Conservation (phyloP, 305 asterid genomes). For the Fraxinus angustifolia region DNA sequence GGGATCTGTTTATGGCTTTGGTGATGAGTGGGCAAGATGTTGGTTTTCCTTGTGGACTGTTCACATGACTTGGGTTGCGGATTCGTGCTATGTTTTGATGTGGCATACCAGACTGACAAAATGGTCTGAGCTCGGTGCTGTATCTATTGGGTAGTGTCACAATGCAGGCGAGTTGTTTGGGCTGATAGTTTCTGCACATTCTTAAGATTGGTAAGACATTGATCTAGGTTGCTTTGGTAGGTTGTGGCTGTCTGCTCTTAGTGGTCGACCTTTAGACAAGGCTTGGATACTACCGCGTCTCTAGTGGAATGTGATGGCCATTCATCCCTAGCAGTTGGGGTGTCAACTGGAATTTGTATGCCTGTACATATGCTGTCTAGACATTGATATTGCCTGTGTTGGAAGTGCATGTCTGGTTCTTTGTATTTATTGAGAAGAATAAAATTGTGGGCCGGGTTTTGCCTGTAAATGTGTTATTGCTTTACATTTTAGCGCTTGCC, state of each 20-base stretch:
- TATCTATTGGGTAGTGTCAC: neutral
- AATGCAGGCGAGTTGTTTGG: neutral
- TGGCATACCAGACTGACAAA: neutral
- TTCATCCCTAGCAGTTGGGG: neutral
- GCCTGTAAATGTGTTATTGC: neutral
- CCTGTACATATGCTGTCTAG: neutral
- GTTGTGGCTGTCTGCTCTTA: neutral
- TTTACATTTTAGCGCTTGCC: neutral
- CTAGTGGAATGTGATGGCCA: neutral
- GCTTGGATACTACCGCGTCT: neutral
- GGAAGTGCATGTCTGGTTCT: neutral
- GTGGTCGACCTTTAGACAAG: neutral
- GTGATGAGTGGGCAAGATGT: neutral
- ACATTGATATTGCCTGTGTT: neutral
- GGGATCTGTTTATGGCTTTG: neutral
- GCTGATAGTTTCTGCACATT: neutral
- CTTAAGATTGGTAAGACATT: neutral
- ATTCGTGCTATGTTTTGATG: neutral
- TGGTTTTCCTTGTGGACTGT: neutral
- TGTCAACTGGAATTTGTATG: neutral
- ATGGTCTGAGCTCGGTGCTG: neutral
- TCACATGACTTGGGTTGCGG: neutral
- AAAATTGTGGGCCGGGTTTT: neutral
- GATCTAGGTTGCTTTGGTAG: neutral
- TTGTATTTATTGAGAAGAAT: neutral